phyloP scores from a whole-genome alignment of 177 flowering plant genomes.

The Vitis hybrid region DNA sequence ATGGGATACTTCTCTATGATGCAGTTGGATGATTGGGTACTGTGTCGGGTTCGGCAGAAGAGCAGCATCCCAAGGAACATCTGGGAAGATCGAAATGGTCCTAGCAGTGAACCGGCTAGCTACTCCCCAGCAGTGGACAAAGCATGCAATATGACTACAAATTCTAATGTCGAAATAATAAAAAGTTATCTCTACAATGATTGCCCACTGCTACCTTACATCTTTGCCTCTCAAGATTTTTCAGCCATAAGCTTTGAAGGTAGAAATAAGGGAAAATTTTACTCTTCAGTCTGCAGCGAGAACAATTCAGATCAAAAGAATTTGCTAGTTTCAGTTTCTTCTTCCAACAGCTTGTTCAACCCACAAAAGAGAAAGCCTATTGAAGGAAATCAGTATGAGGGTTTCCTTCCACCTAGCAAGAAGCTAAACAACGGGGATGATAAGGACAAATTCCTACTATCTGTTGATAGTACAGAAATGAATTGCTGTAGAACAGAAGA shows the following conservation, averaged over 20 bases:
- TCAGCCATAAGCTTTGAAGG: constrained; percentile 21
- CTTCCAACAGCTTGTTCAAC: constrained; percentile 6
- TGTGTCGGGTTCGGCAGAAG: constrained; percentile 34
- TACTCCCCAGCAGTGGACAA: constrained; percentile 3
- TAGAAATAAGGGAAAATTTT: background rate
- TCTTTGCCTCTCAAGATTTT: constrained; percentile 20
- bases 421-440: constrained; percentile 6
- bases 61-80: constrained; percentile 17
- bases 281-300: constrained; percentile 1
- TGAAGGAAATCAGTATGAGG: constrained; percentile 2
- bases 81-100: constrained; percentile 19
- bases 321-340: background rate
- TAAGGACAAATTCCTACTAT: constrained; percentile 1
- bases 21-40: constrained; percentile 47
- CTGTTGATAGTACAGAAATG: background rate
- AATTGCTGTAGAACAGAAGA: constrained; percentile 5
- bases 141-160: background rate
- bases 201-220: constrained; percentile 28
- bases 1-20: background rate
- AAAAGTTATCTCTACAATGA: constrained; percentile 13
- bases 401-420: constrained; percentile 5
- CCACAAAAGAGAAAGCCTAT: constrained; percentile 14
- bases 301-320: background rate
- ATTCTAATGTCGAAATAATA: constrained; percentile 7
- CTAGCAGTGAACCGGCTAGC: background rate